Conservation (phyloP, 495 filamentous ascomycete genomes). For the Terfezia boudieri region DNA sequence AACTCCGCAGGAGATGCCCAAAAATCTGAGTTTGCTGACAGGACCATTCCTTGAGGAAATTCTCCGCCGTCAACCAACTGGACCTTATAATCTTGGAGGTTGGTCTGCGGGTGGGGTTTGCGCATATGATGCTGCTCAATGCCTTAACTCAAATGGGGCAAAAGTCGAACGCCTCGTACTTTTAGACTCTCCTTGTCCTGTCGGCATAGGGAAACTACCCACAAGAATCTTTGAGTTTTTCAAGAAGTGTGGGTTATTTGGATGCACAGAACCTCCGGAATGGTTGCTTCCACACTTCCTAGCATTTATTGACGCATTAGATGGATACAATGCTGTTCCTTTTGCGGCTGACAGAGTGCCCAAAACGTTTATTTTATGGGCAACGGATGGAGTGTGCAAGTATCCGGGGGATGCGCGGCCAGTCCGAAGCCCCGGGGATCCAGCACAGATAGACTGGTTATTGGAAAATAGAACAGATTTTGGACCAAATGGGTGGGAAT, state of each 20-base stretch:
- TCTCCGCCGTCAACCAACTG: constrained; percentile 35
- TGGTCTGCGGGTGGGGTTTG: constrained; percentile 83
- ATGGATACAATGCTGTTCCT: background rate
- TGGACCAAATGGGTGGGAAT: background rate
- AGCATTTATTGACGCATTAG: constrained; percentile 31
- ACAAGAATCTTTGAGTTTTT: background rate
- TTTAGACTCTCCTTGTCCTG: constrained; percentile 44
- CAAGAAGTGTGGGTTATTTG: background rate
- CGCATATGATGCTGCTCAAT: constrained; percentile 60
- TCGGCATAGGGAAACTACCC: background rate
- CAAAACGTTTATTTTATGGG: background rate
- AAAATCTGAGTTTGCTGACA: constrained; percentile 32
- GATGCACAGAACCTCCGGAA: constrained; percentile 34
- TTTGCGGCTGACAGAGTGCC: background rate
- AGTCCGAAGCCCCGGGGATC: background rate
- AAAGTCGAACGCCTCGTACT: constrained; percentile 52
- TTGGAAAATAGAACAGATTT: background rate
- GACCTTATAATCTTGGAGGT: constrained; percentile 46
- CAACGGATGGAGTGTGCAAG: background rate
- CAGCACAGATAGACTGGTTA: background rate
- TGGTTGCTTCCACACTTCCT: constrained; percentile 78
- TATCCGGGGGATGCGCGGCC: background rate
- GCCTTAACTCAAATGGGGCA: constrained; percentile 45
- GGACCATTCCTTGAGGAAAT: constrained; percentile 38
- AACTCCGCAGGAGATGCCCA: constrained; percentile 30